These are phyloP conservation scores for Nasturtium officinale DNA, from an alignment of 345 rosid species.

Conservation along the genomic window DNA sequence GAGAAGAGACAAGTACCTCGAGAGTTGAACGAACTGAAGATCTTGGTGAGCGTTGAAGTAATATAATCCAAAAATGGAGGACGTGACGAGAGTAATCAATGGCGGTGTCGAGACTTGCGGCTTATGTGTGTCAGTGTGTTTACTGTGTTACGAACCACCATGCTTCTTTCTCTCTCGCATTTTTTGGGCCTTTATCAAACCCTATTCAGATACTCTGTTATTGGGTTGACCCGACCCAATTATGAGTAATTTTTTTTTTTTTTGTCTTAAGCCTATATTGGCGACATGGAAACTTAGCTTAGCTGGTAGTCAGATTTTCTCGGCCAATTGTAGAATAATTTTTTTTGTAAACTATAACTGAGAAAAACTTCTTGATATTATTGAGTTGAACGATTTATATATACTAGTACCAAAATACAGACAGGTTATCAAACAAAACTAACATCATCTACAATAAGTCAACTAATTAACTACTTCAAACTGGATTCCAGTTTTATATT, in stretches of 20 bases:
- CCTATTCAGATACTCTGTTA: neutral
- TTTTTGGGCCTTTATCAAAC: constrained; percentile 32
- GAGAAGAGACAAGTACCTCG: constrained; percentile 27
- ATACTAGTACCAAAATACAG: constrained; percentile 13
- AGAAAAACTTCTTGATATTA: neutral
- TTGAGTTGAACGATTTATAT: neutral
- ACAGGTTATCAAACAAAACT: neutral
- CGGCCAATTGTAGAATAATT: neutral
- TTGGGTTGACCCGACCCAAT: no score
- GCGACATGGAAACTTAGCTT: no score
- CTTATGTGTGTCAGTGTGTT: no score
- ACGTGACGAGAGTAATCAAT: constrained; percentile 40
- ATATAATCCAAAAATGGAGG: constrained; percentile 5
- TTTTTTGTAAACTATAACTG: neutral
- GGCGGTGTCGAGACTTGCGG: constrained; percentile 29
- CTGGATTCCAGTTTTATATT: neutral
- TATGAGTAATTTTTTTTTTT: no score
- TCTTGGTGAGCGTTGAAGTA: constrained; percentile 14
- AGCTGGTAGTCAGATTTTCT: neutral
- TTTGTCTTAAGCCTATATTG: no score
- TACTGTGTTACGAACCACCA: constrained; percentile 9
- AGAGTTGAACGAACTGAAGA: constrained; percentile 16
- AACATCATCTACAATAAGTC: neutral
- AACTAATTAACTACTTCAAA: neutral
- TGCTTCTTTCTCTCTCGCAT: neutral